These are phyloP conservation scores for Solanum dulcamara DNA, from an alignment of 257 asterid genomes.

Conservation along the genomic window DNA sequence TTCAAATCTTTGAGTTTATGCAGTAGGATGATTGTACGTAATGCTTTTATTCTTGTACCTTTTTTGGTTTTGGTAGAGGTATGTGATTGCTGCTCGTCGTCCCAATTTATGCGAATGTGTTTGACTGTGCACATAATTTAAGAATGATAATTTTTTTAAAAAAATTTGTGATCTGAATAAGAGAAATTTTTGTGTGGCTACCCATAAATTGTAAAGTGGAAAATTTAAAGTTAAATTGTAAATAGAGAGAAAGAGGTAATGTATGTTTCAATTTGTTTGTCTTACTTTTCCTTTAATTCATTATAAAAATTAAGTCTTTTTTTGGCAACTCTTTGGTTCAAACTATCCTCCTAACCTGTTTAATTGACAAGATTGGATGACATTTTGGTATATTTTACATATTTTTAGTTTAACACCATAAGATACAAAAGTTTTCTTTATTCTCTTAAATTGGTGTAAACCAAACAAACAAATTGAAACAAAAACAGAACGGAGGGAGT, in stretches of 20 bases:
- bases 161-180: too few species aligned
- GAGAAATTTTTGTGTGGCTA: too few species aligned
- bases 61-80: neutral
- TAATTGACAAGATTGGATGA: neutral
- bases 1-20: neutral
- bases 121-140: too few species aligned
- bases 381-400: neutral
- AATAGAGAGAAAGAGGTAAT: too few species aligned
- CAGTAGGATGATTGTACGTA: neutral
- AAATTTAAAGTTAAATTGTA: too few species aligned
- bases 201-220: too few species aligned
- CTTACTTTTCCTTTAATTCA: too few species aligned
- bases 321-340: too few species aligned
- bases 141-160: too few species aligned
- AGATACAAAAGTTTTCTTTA: fast-evolving
- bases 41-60: neutral
- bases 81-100: neutral
- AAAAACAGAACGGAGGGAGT: neutral
- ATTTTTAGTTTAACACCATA: neutral
- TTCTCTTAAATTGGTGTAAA: fast-evolving
- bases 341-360: neutral
- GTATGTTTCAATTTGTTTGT: too few species aligned
- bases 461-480: neutral
- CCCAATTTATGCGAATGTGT: neutral
- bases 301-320: too few species aligned